Conservation (phyloP, 805 yeast species). For the Metschnikowia lochheadii region DNA sequence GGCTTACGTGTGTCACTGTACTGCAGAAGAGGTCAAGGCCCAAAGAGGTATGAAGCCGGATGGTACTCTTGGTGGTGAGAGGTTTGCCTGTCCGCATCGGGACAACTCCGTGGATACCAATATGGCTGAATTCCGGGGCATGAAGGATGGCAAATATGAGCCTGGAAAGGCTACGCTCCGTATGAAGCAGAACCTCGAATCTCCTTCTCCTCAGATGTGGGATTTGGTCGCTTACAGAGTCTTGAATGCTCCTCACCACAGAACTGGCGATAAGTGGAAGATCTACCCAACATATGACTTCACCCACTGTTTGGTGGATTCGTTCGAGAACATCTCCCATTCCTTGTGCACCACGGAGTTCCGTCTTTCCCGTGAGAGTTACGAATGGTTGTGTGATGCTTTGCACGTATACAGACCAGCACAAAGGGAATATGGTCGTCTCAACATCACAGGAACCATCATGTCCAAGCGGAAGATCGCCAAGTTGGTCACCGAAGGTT, state of each 20-base stretch:
- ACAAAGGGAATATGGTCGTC: constrained; percentile 96
- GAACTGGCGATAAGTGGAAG: constrained; percentile 97
- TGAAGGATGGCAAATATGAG: constrained; percentile 84
- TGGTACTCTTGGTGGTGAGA: constrained; percentile 91
- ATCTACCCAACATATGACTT: constrained; percentile 98
- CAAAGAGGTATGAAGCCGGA: constrained; percentile 89
- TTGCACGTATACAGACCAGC: constrained; percentile 96
- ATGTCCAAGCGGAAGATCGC: constrained; percentile 95
- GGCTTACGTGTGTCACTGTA: constrained; percentile 92
- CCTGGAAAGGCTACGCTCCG: constrained; percentile 93
- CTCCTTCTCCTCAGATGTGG: constrained; percentile 99
- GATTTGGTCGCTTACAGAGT: constrained; percentile 97
- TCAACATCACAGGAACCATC: constrained; percentile 90
- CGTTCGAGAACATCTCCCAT: constrained; percentile 92
- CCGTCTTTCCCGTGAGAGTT: constrained; percentile 84
- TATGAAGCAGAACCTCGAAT: constrained; percentile 88
- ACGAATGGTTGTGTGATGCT: constrained; percentile 97
- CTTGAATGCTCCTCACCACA: constrained; percentile 84
- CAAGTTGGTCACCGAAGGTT: constrained; percentile 72
- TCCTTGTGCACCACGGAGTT: constrained; percentile 96
- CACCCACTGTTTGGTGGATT: constrained; percentile 98
- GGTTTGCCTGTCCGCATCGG: constrained; percentile 80
- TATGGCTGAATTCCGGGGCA: constrained; percentile 75
- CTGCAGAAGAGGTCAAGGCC: constrained; percentile 83
- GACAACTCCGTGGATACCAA: constrained; percentile 67